A percentile compares a stretch with the other conserved stretches of the same genome.
phyloP scores from a whole-genome alignment of 768 basidiomycete genomes.

The Auricularia heimuer region DNA sequence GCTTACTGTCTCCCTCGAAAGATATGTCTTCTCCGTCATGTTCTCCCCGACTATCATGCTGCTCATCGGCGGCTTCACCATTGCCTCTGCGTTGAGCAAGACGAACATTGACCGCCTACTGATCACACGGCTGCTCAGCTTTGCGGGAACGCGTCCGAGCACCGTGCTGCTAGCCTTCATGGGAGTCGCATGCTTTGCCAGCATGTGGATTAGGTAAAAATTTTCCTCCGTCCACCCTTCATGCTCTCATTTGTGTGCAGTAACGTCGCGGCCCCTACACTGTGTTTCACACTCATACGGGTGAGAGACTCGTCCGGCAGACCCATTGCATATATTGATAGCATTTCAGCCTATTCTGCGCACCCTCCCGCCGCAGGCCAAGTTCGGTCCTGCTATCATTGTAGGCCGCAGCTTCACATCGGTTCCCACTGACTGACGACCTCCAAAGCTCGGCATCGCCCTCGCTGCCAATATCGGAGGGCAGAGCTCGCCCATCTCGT shows the following conservation, averaged over 20 bases:
- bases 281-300: slow-evolving; percentile 92
- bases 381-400: slow-evolving; percentile 86
- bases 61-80: slow-evolving; percentile 94
- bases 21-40: slow-evolving; percentile 89
- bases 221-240: slow-evolving; percentile 1
- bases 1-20: slow-evolving; percentile 18
- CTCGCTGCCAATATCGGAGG: slow-evolving; percentile 98
- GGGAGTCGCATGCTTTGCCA: slow-evolving; percentile 93
- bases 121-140: slow-evolving; percentile 79
- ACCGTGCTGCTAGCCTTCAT: slow-evolving; percentile 89
- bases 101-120: slow-evolving; percentile 88
- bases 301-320: slow-evolving; percentile 33
- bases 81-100: slow-evolving; percentile 91
- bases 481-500: slow-evolving; percentile 94
- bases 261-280: slow-evolving; percentile 94
- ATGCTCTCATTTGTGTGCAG: slow-evolving; percentile 26
- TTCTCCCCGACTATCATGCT: slow-evolving; percentile 98
- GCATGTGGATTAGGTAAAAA: slow-evolving; percentile 95
- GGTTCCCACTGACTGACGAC: neutral
- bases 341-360: slow-evolving; percentile 74
- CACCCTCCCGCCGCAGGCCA: slow-evolving; percentile 75
- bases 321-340: slow-evolving; percentile 1
- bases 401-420: slow-evolving; percentile 37
- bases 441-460: slow-evolving; percentile 77
- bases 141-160: slow-evolving; percentile 82